Percentiles rank a stretch among this genome's conserved stretches.
Evolutionary conservation across 305 asterid genomes (phyloP).

Genomic region (Fraxinus xanthoxyloides): DNA sequence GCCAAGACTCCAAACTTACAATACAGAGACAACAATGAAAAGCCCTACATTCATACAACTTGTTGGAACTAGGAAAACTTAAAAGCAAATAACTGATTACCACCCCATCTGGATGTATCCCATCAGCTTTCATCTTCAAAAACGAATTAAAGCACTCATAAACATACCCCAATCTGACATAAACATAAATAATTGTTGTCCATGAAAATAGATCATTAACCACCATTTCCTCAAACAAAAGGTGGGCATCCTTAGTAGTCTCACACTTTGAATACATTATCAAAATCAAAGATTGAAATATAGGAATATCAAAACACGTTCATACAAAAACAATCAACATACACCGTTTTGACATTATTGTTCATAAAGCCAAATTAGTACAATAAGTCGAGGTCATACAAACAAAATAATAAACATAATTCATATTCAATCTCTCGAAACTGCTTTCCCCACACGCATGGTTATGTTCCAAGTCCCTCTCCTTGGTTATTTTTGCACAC

Average conservation of each 20-base stretch:
- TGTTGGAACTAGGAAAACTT: constrained; percentile 43
- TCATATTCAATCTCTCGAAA: too few species aligned
- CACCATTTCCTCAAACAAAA: constrained; percentile 51
- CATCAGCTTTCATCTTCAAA: constrained; percentile 48
- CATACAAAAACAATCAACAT: too few species aligned
- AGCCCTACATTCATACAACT: constrained; percentile 48
- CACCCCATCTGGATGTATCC: constrained; percentile 59
- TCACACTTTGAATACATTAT: constrained; percentile 72
- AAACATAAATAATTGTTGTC: constrained; percentile 51
- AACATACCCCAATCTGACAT: constrained; percentile 44
- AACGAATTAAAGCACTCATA: constrained; percentile 42
- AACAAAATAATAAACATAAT: too few species aligned
- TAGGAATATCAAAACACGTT: too few species aligned
- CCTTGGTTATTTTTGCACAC: too few species aligned
- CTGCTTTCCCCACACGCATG: too few species aligned
- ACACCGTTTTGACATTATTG: too few species aligned
- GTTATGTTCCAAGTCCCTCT: too few species aligned
- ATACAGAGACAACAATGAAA: constrained; percentile 70
- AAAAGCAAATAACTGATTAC: constrained; percentile 57
- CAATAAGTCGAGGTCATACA: too few species aligned
- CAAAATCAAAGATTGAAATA: constrained; percentile 60
- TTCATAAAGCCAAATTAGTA: too few species aligned
- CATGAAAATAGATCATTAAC: constrained; percentile 63
- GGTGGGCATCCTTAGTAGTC: constrained; percentile 42
- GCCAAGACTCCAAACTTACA: constrained; percentile 51